Percentiles rank a stretch among this genome's conserved stretches.
These are phyloP conservation scores for Carnegiea gigantea DNA, from an alignment of 179 eudicot genomes.

Conservation along the genomic window DNA sequence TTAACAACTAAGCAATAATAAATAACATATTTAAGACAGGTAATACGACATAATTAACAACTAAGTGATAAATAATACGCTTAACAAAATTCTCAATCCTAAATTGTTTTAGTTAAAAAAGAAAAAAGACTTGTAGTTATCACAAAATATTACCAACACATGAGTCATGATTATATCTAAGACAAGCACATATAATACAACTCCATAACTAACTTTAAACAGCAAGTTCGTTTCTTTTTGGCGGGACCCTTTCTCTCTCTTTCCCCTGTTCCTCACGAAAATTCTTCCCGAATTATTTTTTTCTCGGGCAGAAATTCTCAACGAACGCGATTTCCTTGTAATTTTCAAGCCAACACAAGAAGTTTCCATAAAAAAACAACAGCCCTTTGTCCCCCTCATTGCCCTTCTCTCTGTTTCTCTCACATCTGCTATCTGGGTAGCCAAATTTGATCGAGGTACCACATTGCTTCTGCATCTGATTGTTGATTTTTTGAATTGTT, in stretches of 20 bases:
- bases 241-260: background rate
- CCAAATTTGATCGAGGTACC: conserved; percentile 12
- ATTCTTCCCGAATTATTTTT: background rate
- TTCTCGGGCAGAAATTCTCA: background rate
- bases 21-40: too few species aligned
- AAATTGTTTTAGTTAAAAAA: too few species aligned
- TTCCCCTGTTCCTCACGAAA: background rate
- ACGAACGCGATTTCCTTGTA: background rate
- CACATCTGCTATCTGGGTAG: background rate
- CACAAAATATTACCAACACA: background rate
- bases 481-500: conserved; percentile 3
- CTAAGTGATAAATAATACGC: too few species aligned
- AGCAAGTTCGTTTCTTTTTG: background rate
- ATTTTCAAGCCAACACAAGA: background rate
- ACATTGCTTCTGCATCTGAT: conserved; percentile 6
- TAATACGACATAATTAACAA: too few species aligned
- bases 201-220: background rate
- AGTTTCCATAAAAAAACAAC: background rate
- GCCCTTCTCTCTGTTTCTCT: background rate
- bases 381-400: background rate
- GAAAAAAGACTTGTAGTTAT: background rate
- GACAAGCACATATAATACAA: background rate
- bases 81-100: too few species aligned
- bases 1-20: too few species aligned
- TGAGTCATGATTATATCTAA: background rate